Conservation (phyloP, 2,329 filamentous ascomycete genomes). For the Helotiales sp. region DNA sequence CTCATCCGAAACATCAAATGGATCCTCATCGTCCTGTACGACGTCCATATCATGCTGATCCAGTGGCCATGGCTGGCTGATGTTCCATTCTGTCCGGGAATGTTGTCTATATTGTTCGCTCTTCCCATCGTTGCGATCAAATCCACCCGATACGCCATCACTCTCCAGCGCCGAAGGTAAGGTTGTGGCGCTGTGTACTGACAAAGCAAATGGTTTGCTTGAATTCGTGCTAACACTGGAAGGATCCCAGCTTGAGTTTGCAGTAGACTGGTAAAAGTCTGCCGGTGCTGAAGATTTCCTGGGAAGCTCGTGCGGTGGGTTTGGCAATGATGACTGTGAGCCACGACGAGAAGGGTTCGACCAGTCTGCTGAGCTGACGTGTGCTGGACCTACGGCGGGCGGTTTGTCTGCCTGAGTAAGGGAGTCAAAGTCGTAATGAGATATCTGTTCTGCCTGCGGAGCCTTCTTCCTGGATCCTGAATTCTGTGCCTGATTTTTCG, state of each 20-base stretch:
- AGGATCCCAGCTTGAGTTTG: slow-evolving; percentile 8
- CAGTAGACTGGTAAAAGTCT: slow-evolving; percentile 11
- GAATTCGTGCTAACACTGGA: not conserved
- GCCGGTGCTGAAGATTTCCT: slow-evolving; percentile 12
- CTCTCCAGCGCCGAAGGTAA: not conserved
- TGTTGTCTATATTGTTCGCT: not conserved
- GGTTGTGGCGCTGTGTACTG: not conserved
- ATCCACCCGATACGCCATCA: not conserved
- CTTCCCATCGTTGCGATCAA: not conserved
- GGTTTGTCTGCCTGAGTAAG: slow-evolving; percentile 18
- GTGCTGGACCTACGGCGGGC: slow-evolving; percentile 1
- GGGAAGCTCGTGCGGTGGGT: not conserved
- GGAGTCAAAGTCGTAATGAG: slow-evolving; percentile 30
- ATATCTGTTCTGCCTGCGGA: slow-evolving; percentile 4
- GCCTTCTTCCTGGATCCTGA: slow-evolving; percentile 15
- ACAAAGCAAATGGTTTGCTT: not conserved
- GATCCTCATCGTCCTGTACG: slow-evolving; percentile 34
- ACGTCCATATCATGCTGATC: not conserved
- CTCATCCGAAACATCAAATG: slow-evolving; percentile 58
- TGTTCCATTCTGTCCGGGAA: slow-evolving; percentile 1
- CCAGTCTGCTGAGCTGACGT: slow-evolving; percentile 15
- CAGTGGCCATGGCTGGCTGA: not conserved
- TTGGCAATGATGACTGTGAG: slow-evolving; percentile 2
- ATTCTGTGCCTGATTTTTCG: slow-evolving; percentile 22
- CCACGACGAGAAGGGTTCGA: slow-evolving; percentile 18